Base-by-base conservation (phyloP, 1,284 basidiomycete species). In the Cryptococcus maquisensis region DNA sequence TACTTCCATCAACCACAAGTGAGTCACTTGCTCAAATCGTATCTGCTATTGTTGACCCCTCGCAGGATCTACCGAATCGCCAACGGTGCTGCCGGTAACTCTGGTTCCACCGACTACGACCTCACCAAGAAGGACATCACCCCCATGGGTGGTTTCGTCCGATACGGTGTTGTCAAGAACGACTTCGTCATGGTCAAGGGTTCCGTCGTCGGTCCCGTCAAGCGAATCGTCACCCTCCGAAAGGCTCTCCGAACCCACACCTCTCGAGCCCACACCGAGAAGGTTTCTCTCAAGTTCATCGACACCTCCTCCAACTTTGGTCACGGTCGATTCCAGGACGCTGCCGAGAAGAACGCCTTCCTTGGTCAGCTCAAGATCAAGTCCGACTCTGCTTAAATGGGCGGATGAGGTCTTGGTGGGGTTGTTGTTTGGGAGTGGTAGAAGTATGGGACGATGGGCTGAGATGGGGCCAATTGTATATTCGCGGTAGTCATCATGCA, bases 101-200 rank as follows among this genome's bases (percentile, higher is more conserved):
- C 94, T 65, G 96, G 92, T 38, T 86, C 93, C 55, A 98, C 96
- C 48, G 93, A 95, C 65, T 86, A 86, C 61, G 93, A 97, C 76
- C 83, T 91, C 71, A 94, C 91, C 69, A 85, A 89, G 81, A 98
- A 98, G 84, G 68, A 81, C 61, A 98, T 99, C 80, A 99, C 91
- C 63, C 96, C 96, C 54, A 85, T 98, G 85, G 96, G 96, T 81
- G 96, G 95, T 76, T 99, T 96, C 87, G 92, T 93, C 57, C 70
- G 92, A 94, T 80, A 98, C 79, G 95, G 95, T 84, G 84, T 96
- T 73, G 87, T 98, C 80, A 94, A 90, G 83, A 94, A 97, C 82
- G 96, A 98, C 80, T 98, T 88, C 82, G 79, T 98, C 72, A 87
- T 98, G 80, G 82, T 98, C 77, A 94, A 94, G 82, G 92, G 93